Conservation (phyloP, 805 yeast genomes). For the Candida golubevii region DNA sequence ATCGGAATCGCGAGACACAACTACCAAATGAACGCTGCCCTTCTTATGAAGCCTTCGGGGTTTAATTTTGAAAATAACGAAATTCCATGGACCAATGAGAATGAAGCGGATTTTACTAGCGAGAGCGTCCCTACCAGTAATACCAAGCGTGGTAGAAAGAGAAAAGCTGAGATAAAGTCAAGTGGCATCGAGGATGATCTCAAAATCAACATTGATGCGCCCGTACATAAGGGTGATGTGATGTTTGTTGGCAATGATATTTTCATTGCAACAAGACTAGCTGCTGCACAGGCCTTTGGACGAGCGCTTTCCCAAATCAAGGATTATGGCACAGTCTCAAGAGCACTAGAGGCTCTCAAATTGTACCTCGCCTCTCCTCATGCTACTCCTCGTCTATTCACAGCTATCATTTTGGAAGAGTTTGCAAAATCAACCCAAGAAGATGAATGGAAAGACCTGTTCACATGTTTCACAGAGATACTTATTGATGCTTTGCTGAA, state of each 20-base stretch:
- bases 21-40: conserved; percentile 74
- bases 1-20: conserved; percentile 89
- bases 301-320: conserved; percentile 49
- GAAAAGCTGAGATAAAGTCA: conserved; percentile 31
- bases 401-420: conserved; percentile 68
- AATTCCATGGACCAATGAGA: conserved; percentile 9
- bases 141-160: conserved; percentile 42
- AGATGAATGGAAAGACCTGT: conserved; percentile 14
- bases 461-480: conserved; percentile 21
- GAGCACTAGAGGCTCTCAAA: conserved; percentile 35
- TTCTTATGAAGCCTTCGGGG: conserved; percentile 79
- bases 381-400: conserved; percentile 75
- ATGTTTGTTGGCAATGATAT: conserved; percentile 74
- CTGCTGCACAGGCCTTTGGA: conserved; percentile 76
- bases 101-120: conserved; percentile 8
- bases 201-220: conserved; percentile 85
- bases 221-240: conserved; percentile 87
- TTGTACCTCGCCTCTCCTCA: conserved; percentile 54
- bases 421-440: conserved; percentile 41
- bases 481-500: conserved; percentile 37
- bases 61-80: conserved; percentile 20
- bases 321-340: conserved; percentile 32
- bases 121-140: conserved; percentile 15
- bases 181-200: conserved; percentile 52
- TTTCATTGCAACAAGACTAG: conserved; percentile 68